phyloP scores from a whole-genome alignment of 2,329 filamentous ascomycete species.

The Monilinia laxa region DNA sequence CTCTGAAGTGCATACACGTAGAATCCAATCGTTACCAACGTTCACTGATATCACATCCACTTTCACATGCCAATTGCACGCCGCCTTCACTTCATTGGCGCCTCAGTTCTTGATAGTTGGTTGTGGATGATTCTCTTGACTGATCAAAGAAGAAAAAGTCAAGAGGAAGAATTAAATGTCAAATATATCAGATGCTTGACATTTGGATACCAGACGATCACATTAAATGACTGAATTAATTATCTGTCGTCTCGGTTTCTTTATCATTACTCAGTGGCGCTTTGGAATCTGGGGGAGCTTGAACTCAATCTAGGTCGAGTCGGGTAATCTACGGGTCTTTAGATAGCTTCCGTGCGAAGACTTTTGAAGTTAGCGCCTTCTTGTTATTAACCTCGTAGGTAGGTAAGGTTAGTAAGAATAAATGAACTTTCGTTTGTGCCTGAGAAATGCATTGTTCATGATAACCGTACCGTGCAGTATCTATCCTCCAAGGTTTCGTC shows the following conservation, averaged over 20 bases:
- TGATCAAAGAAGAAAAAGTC: not conserved
- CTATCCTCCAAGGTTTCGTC: no score
- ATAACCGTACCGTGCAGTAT: no score
- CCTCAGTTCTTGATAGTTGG: not conserved
- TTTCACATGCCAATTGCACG: constrained; percentile 18
- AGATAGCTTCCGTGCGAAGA: not conserved
- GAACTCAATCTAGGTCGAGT: not conserved
- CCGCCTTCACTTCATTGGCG: not conserved
- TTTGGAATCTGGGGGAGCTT: constrained; percentile 11
- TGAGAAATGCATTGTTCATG: not conserved
- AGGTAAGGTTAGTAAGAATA: no score
- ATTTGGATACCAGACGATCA: no score
- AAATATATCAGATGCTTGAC: not conserved
- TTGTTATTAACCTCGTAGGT: no score
- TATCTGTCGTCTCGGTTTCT: not conserved
- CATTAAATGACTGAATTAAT: not conserved
- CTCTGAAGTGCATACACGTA: constrained; percentile 11
- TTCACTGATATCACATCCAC: constrained; percentile 21
- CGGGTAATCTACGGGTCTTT: constrained; percentile 11
- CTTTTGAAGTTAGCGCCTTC: not conserved
- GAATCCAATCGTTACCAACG: constrained; percentile 13
- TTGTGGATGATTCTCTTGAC: not conserved
- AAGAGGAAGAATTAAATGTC: not conserved
- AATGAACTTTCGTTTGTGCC: not conserved
- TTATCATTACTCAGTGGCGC: not conserved